Evolutionary conservation across 345 rosid species (phyloP).

Genomic region (Brassica nigra): DNA sequence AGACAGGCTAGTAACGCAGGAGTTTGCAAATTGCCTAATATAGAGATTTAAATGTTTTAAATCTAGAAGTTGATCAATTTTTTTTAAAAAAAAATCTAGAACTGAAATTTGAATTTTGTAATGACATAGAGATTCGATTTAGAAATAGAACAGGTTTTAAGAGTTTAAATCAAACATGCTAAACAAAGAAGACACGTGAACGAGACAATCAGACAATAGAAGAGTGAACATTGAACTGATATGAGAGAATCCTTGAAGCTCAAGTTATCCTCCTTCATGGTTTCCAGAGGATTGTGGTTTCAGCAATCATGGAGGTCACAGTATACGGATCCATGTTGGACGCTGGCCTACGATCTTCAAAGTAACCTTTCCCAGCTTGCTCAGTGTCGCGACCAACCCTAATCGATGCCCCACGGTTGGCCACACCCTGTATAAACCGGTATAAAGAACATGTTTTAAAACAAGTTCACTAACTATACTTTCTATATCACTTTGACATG

Average conservation of each 20-base stretch:
- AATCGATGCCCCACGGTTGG: slow-evolving; percentile 81
- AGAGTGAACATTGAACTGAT: slow-evolving; percentile 18
- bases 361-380: slow-evolving; percentile 71
- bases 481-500: not conserved
- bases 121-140: not conserved
- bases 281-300: slow-evolving; percentile 69
- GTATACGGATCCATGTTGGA: slow-evolving; percentile 93
- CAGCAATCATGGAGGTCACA: slow-evolving; percentile 84
- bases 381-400: slow-evolving; percentile 86
- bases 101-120: not conserved
- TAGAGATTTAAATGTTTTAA: no score
- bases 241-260: not conserved
- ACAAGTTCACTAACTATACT: no score
- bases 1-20: not conserved
- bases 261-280: slow-evolving; percentile 38
- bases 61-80: no score
- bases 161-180: not conserved
- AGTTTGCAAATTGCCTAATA: not conserved
- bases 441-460: no score
- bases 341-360: slow-evolving; percentile 87
- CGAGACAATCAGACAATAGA: not conserved
- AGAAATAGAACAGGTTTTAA: not conserved
- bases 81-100: no score
- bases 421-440: slow-evolving; percentile 41
- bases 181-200: slow-evolving; percentile 17